Evolutionary conservation across 345 rosid genomes (phyloP), one percentile per base, ranked within the genome.

Genomic region (Pelargonium nanum): DNA sequence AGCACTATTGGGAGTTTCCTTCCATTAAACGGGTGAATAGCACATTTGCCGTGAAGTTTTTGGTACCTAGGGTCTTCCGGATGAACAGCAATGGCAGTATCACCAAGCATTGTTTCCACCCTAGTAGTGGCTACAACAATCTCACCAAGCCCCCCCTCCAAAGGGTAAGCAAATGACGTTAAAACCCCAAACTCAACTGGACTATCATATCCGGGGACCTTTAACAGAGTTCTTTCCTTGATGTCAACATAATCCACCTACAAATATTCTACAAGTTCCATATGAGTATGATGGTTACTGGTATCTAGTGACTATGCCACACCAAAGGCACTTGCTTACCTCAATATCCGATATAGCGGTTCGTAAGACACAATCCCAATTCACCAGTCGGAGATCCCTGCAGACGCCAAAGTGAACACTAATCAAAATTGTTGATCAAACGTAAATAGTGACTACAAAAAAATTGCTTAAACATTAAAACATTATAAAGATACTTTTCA

Each of bases 51-150:
- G 68, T 84, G 99, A 74, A 93, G 84, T 77, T 87, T 88, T 57
- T 61, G 80, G 77, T 85, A 93, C 62, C 96, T 86, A 63, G 62
- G 69, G 74, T 93, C 97, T 23, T 84, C 80, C 10, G 97, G 99
- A 77, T 93, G 99, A 71, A 93, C 59, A 40, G 97, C 99, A 71
- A 93, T 82, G 28, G 99, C 97, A 32, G 89, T 87, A 68, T 93
- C 99, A 57, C 99, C 97, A 62, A 93, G 90, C 97, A 93, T 93
- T 21, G 97, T 93, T 72, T 93, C 99, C 69, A 93, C 81, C 77
- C 97, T 84, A 34, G 99, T 93, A 26, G 97, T 93, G 74, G 99
- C 99, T 61, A 93, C 95, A 71, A 93, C 85, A 67, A 93, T 86
- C 76, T 93, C 93, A 40, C 94, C 96, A 44, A 83, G 71, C 30